Evolutionary conservation across 805 yeast species (phyloP).

Genomic region (Saccharomycopsis amapae): DNA sequence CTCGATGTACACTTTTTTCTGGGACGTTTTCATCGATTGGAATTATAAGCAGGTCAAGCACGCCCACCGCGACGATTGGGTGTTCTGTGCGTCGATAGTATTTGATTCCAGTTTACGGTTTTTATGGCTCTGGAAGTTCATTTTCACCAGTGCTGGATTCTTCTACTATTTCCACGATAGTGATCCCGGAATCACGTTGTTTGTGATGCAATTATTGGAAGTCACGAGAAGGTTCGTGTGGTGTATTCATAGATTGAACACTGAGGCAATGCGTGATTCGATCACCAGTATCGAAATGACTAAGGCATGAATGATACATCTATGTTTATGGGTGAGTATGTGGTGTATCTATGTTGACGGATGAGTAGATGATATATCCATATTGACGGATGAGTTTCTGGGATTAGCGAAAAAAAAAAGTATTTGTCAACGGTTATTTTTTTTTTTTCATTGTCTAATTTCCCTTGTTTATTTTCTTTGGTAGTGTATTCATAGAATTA

Average conservation of each 20-base stretch:
- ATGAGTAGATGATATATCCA: too few relatives aligned
- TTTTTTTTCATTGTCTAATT: too few relatives aligned
- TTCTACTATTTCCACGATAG: constrained; percentile 25
- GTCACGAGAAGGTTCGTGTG: constrained; percentile 81
- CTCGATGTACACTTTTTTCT: constrained; percentile 70
- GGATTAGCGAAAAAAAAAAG: too few relatives aligned
- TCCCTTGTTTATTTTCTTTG: too few relatives aligned
- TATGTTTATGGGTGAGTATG: too few relatives aligned
- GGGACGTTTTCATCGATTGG: constrained; percentile 96
- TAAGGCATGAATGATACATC: too few relatives aligned
- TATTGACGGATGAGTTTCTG: too few relatives aligned
- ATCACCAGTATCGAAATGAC: not conserved
- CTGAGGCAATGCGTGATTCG: constrained; percentile 7
- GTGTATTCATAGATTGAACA: constrained; percentile 30
- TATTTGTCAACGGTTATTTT: too few relatives aligned
- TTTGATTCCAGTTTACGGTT: constrained; percentile 64
- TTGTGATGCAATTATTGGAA: constrained; percentile 65
- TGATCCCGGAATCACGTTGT: constrained; percentile 52
- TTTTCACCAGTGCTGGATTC: constrained; percentile 26
- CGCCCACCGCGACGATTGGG: not conserved
- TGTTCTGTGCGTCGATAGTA: constrained; percentile 49
- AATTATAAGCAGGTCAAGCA: constrained; percentile 26
- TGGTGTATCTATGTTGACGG: too few relatives aligned
- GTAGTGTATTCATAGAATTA: too few relatives aligned
- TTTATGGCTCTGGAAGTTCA: constrained; percentile 62